A percentile compares a stretch with the other conserved stretches of the same genome.
These are phyloP conservation scores for Beta vulgaris DNA, from an alignment of 148 eudicot species.

Conservation along the genomic window DNA sequence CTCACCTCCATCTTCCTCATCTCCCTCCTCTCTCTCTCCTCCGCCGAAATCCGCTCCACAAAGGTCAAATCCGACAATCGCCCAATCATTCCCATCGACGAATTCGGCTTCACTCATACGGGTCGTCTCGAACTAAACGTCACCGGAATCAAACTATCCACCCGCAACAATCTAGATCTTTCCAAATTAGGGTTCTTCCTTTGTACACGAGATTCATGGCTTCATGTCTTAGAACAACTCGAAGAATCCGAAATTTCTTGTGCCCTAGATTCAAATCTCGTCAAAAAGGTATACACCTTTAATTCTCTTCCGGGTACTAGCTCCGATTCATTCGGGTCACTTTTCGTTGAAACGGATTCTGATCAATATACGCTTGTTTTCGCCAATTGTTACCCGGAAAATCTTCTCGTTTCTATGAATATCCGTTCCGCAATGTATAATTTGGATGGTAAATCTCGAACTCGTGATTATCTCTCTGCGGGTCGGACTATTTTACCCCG, in stretches of 20 bases:
- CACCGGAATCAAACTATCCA: constrained; percentile 38
- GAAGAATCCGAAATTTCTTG: constrained; percentile 49
- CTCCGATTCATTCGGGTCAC: constrained; percentile 16
- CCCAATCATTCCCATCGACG: constrained; percentile 65
- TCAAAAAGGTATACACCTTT: constrained; percentile 47
- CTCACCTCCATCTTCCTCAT: neutral
- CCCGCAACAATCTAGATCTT: constrained; percentile 31
- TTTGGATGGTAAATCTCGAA: constrained; percentile 39
- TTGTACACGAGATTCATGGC: constrained; percentile 54
- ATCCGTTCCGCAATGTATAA: constrained; percentile 63
- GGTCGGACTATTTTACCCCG: constrained; percentile 55
- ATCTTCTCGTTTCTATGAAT: constrained; percentile 46
- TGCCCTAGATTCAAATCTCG: constrained; percentile 42
- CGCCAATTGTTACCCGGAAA: constrained; percentile 48
- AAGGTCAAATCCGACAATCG: constrained; percentile 55
- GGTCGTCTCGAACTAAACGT: constrained; percentile 72
- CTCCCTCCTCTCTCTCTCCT: constrained; percentile 27
- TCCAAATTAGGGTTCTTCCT: constrained; percentile 71
- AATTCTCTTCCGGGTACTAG: constrained; percentile 20
- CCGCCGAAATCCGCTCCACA: constrained; percentile 56
- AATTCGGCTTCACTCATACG: constrained; percentile 74
- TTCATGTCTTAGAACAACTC: constrained; percentile 55
- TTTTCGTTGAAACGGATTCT: constrained; percentile 36
- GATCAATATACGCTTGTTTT: constrained; percentile 68
- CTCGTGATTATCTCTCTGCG: constrained; percentile 64